These are phyloP conservation scores for Podaxis mareebaensis DNA, from an alignment of 768 basidiomycete species.

Conservation along the genomic window DNA sequence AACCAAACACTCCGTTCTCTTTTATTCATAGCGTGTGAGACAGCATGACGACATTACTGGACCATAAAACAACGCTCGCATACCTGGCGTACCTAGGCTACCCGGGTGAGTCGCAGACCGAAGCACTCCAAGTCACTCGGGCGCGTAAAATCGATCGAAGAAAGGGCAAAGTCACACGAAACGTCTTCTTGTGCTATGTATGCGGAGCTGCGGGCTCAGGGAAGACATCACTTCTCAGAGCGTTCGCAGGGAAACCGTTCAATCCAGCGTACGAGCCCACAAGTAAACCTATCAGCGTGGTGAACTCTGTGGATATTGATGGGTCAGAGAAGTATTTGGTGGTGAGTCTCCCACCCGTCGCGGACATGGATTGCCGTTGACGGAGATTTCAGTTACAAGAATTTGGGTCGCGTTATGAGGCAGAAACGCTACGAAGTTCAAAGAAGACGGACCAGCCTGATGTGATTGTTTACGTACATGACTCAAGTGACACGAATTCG, in stretches of 20 bases:
- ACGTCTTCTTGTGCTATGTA: conserved; percentile 92
- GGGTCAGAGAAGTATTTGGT: conserved; percentile 96
- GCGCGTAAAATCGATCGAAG: conserved; percentile 83
- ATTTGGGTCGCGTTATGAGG: conserved; percentile 94
- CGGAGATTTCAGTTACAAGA: conserved; percentile 75
- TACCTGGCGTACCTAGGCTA: conserved; percentile 97
- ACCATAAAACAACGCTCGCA: conserved; percentile 86
- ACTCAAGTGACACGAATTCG: conserved; percentile 98
- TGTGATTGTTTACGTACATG: conserved; percentile 93
- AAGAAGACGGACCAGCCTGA: conserved; percentile 94
- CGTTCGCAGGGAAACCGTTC: conserved; percentile 85
- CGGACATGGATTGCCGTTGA: background rate
- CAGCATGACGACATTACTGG: conserved; percentile 97
- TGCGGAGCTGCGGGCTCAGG: conserved; percentile 96
- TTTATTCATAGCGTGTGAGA: conserved; percentile 3
- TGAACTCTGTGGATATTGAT: conserved; percentile 92
- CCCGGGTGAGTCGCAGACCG: conserved; percentile 74
- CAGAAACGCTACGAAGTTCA: conserved; percentile 82
- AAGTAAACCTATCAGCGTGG: conserved; percentile 86
- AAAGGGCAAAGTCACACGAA: conserved; percentile 85
- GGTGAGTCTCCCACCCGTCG: conserved; percentile 51
- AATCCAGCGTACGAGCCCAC: conserved; percentile 81
- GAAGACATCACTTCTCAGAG: conserved; percentile 84
- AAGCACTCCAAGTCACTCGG: conserved; percentile 82
- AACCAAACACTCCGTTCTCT: background rate